phyloP scores from a whole-genome alignment of 2,329 filamentous ascomycete genomes.

The Phialemoniopsis sp. region DNA sequence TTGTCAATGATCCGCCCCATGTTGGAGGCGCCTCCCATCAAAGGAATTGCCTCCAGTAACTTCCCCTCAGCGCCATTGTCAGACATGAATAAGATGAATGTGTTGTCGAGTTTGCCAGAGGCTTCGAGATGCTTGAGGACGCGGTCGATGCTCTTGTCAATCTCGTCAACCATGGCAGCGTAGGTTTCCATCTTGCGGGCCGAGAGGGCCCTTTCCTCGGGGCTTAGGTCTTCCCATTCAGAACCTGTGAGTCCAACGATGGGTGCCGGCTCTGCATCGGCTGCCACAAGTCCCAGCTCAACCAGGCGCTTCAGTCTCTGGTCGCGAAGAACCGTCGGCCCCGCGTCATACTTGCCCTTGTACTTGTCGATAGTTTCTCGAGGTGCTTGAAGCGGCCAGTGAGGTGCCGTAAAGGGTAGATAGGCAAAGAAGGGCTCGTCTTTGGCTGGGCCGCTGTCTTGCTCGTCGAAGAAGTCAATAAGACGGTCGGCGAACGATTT shows the following conservation, averaged over 20 bases:
- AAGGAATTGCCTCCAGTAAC: constrained; percentile 12
- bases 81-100: constrained; percentile 58
- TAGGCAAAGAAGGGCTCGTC: constrained; percentile 53
- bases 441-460: constrained; percentile 27
- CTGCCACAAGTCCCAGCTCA: constrained; percentile 48
- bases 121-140: constrained; percentile 50
- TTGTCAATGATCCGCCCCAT: constrained; percentile 27
- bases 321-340: constrained; percentile 50
- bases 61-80: constrained; percentile 42
- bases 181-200: constrained; percentile 56
- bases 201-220: constrained; percentile 41
- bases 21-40: constrained; percentile 6
- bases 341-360: constrained; percentile 54
- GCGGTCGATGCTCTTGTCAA: constrained; percentile 55
- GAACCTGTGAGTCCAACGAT: constrained; percentile 43
- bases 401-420: constrained; percentile 56
- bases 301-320: constrained; percentile 50
- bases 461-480: constrained; percentile 43
- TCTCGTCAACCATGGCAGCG: constrained; percentile 59
- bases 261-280: constrained; percentile 42
- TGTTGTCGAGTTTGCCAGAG: constrained; percentile 57
- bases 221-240: constrained; percentile 39
- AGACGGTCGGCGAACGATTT: constrained; percentile 48
- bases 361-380: constrained; percentile 51
- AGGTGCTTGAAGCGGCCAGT: constrained; percentile 60